Percentiles rank a stretch among this genome's conserved stretches.
These are phyloP conservation scores for Chytriomyces sp. DNA, from an alignment of 192 early-diverging fungal species.

Conservation along the genomic window DNA sequence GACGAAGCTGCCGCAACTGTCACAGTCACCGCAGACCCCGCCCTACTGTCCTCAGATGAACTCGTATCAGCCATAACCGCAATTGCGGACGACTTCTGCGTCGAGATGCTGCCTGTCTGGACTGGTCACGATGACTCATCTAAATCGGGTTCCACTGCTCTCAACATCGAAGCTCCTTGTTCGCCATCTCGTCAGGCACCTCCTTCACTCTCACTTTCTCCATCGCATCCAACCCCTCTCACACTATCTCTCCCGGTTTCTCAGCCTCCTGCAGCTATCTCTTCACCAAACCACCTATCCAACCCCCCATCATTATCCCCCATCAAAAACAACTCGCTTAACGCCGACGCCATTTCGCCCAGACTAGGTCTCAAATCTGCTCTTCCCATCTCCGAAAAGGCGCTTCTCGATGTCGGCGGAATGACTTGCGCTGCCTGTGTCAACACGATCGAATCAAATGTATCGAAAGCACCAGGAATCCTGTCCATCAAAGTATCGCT, in stretches of 20 bases:
- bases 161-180: too few species aligned
- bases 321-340: not conserved
- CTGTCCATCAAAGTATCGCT: slow-evolving; percentile 80
- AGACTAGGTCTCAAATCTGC: not conserved
- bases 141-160: too few species aligned
- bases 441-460: slow-evolving; percentile 75
- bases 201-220: not conserved
- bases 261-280: not conserved
- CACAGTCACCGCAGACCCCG: not conserved
- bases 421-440: slow-evolving; percentile 99
- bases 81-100: not conserved
- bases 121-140: too few species aligned
- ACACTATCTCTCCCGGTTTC: not conserved
- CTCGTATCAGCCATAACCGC: not conserved
- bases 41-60: not conserved
- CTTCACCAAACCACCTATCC: not conserved
- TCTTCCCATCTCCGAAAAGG: slow-evolving; percentile 38
- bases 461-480: slow-evolving; percentile 67
- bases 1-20: slow-evolving; percentile 2
- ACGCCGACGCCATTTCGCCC: not conserved
- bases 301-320: not conserved
- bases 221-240: not conserved
- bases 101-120: not conserved
- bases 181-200: too few species aligned
- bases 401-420: slow-evolving; percentile 74